A percentile compares a stretch with the other conserved stretches of the same genome.
Conservation (phyloP, 352 stramenopile species). For the Poterioochromonas sp. region DNA sequence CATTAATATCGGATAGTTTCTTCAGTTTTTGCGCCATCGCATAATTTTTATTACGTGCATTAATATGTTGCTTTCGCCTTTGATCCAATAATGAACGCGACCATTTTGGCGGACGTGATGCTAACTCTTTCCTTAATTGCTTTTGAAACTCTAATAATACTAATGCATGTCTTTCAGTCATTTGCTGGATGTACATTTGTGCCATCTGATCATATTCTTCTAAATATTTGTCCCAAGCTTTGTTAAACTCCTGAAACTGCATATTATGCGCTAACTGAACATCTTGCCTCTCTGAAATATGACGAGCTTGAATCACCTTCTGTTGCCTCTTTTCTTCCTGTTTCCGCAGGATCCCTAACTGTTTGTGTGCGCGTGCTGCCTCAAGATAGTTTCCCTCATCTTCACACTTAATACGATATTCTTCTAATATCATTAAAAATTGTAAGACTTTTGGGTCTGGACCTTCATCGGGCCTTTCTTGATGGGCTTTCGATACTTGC, state of each 20-base stretch:
- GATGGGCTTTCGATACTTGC: constrained; percentile 26
- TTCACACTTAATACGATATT: constrained; percentile 84
- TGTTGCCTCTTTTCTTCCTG: constrained; percentile 81
- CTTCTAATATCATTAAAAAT: constrained; percentile 81
- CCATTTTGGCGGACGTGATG: constrained; percentile 66
- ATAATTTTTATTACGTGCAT: constrained; percentile 85
- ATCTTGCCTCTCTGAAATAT: constrained; percentile 78
- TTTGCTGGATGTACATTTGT: constrained; percentile 82
- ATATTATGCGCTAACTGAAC: constrained; percentile 85
- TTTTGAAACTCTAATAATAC: constrained; percentile 75
- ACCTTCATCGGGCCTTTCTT: constrained; percentile 35
- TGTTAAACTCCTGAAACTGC: constrained; percentile 86
- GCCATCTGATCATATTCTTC: constrained; percentile 87
- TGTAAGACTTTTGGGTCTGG: constrained; percentile 77
- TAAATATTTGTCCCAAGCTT: constrained; percentile 85
- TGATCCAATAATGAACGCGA: constrained; percentile 86
- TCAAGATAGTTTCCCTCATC: constrained; percentile 85
- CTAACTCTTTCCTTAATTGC: constrained; percentile 68
- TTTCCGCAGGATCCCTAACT: constrained; percentile 69
- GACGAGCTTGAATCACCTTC: constrained; percentile 73
- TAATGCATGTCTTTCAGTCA: constrained; percentile 74
- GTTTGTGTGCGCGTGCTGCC: constrained; percentile 69
- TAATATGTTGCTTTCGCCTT: constrained; percentile 77
- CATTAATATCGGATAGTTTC: constrained; percentile 79
- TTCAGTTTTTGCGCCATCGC: constrained; percentile 86